Evolutionary conservation across 176 grass and related monocot species (phyloP), one percentile per base, ranked within the genome.

Genomic region (Bothriochloa decipiens): DNA sequence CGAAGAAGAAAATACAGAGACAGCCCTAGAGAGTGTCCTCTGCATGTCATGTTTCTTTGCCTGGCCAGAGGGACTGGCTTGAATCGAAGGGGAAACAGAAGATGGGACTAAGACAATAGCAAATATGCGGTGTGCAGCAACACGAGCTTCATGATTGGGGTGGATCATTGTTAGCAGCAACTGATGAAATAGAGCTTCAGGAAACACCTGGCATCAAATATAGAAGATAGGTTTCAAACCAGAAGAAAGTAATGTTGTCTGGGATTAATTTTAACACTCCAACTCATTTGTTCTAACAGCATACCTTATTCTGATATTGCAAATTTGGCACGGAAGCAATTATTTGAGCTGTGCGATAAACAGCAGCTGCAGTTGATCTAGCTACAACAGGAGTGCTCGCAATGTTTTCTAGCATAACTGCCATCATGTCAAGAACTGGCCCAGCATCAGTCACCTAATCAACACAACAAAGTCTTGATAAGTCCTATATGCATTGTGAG

Each of bases 361-460:
- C 93, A 52, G 91, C 96, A 42, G 91, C 90, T 69, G 94, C 94
- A 75, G 96, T 99, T 90, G 96, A 96, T 86, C 88, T 91, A 76
- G 93, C 93, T 68, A 96, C 82, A 73, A 91, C 69, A 79, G 91
- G 55, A 87, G 89, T 94, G 72, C 83, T 81, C 32, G 93, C 89
- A 70, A 99, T 92, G 57, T 94, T 99, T 82, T 99, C 96, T 80
- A 99, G 78, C 93, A 96, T 99, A 61, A 99, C 91, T 36, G 89
- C 89, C 96, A 99, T 99, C 93, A 99, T 96, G 82, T 99, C 93
- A 87, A 99, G 93, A 85, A 99, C 93, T 87, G 96, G 96, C 66
- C 93, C 96, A 71, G 96, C 96, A 94, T 99, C 93, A 87, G 91
- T 81, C 70, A 99, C 90, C 96, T 99, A 80, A 88, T 83, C 63